Percentiles rank a stretch among this genome's conserved stretches.
These are phyloP conservation scores for Physcia stellaris DNA, from an alignment of 495 filamentous ascomycete genomes.

Conservation along the genomic window DNA sequence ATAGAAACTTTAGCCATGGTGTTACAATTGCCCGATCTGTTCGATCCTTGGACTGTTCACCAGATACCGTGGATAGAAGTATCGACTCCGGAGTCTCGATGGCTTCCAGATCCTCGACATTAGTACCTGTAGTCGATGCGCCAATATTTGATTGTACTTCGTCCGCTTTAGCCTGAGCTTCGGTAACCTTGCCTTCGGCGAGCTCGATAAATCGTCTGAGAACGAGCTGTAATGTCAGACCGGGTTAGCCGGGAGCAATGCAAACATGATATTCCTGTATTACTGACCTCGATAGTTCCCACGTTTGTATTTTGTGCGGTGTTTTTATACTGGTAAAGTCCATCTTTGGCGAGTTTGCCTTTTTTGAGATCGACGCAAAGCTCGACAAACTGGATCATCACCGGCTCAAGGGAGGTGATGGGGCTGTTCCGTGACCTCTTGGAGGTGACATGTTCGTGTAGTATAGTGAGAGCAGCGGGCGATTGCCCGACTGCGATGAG, in stretches of 20 bases:
- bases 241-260: constrained; percentile 8
- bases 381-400: constrained; percentile 96
- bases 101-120: constrained; percentile 89
- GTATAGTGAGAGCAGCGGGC: constrained; percentile 77
- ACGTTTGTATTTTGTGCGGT: constrained; percentile 98
- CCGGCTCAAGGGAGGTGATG: constrained; percentile 90
- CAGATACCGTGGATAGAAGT: constrained; percentile 91
- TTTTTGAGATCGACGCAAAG: constrained; percentile 92
- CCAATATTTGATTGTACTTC: constrained; percentile 83
- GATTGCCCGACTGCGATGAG: constrained; percentile 94
- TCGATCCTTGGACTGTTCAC: constrained; percentile 90
- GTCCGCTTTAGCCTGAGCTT: constrained; percentile 90
- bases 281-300: constrained; percentile 78
- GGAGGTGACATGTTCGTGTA: constrained; percentile 98
- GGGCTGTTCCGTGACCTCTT: constrained; percentile 95
- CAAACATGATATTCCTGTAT: no score
- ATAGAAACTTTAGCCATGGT: constrained; percentile 97
- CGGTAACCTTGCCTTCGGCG: constrained; percentile 88
- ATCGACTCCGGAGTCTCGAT: constrained; percentile 97
- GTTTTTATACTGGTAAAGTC: constrained; percentile 98
- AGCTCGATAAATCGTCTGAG: constrained; percentile 96
- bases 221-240: constrained; percentile 44
- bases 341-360: constrained; percentile 96
- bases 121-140: constrained; percentile 49
- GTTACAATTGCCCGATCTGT: constrained; percentile 97